Evolutionary conservation across 1,139 yeast species (phyloP).

Genomic region (Yamadazyma spencermartinsiae): DNA sequence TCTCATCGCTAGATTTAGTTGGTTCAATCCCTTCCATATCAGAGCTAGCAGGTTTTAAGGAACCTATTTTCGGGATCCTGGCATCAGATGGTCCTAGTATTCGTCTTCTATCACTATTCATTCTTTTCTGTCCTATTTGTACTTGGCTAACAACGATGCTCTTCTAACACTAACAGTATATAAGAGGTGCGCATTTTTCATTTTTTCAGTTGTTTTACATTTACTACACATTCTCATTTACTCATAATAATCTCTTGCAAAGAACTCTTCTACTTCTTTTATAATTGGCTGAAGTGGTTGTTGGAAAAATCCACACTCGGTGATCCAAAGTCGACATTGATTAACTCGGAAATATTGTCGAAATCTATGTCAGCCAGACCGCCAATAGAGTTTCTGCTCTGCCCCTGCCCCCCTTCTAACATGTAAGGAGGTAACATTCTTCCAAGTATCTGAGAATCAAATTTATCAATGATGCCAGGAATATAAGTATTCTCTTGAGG

Average conservation of each 20-base stretch:
- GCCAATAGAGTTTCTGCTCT: not conserved
- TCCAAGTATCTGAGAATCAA: conserved; percentile 84
- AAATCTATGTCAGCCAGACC: conserved; percentile 12
- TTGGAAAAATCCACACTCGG: not conserved
- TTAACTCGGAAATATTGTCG: conserved; percentile 13
- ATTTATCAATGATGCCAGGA: conserved; percentile 80
- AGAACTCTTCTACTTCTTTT: too few relatives aligned
- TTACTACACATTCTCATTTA: not conserved
- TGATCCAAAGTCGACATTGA: conserved; percentile 10
- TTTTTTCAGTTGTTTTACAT: not conserved
- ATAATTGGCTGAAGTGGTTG: conserved; percentile 1
- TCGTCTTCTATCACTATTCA: conserved; percentile 62
- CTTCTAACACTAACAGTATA: too few relatives aligned
- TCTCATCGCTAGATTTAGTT: conserved; percentile 18
- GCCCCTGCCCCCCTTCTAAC: conserved; percentile 38
- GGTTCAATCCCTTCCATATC: conserved; percentile 6
- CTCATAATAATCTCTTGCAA: too few relatives aligned
- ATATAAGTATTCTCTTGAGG: conserved; percentile 44
- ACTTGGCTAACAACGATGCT: too few relatives aligned
- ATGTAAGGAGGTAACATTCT: conserved; percentile 81
- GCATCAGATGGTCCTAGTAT: conserved; percentile 66
- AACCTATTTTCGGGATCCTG: conserved; percentile 41
- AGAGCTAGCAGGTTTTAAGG: conserved; percentile 6
- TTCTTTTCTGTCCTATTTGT: too few relatives aligned
- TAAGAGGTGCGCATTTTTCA: not conserved